Evolutionary conservation across 129 eudicot species (phyloP).

Genomic region (Flaveria brownii): DNA sequence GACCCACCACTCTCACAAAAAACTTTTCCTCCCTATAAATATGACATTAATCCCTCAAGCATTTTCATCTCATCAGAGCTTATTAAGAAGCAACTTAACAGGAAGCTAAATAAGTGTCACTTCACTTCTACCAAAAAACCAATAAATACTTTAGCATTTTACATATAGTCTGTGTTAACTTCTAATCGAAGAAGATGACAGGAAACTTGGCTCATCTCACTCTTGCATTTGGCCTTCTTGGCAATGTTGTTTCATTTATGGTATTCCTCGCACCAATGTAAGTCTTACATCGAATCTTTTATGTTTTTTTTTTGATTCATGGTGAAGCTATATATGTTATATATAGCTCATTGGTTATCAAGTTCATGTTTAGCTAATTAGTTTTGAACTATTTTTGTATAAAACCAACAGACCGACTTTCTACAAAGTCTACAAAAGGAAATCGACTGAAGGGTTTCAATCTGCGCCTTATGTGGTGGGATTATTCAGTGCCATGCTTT

Average conservation of each 20-base stretch:
- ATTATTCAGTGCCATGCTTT: constrained; percentile 77
- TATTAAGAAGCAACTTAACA: constrained; percentile 1
- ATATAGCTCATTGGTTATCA: not conserved
- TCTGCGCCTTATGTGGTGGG: constrained; percentile 76
- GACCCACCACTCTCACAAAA: constrained; percentile 13
- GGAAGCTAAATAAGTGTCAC: constrained; percentile 9
- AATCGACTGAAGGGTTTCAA: constrained; percentile 82
- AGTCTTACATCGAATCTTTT: constrained; percentile 19
- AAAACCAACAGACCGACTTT: constrained; percentile 75
- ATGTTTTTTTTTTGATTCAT: not conserved
- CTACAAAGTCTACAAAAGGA: constrained; percentile 65
- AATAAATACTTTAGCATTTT: not conserved
- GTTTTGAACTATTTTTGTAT: not conserved
- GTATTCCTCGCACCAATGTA: constrained; percentile 83
- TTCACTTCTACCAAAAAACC: not conserved
- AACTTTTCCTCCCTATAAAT: constrained; percentile 42
- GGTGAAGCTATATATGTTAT: not conserved
- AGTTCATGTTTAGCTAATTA: not conserved
- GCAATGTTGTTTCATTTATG: constrained; percentile 68
- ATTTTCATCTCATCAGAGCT: constrained; percentile 3
- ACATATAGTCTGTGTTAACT: not conserved
- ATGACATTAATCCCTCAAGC: constrained; percentile 12
- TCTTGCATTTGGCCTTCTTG: constrained; percentile 79
- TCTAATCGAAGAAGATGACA: constrained; percentile 31
- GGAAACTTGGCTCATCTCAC: constrained; percentile 47